phyloP scores from a whole-genome alignment of 345 rosid genomes.

The Boechera stricta region DNA sequence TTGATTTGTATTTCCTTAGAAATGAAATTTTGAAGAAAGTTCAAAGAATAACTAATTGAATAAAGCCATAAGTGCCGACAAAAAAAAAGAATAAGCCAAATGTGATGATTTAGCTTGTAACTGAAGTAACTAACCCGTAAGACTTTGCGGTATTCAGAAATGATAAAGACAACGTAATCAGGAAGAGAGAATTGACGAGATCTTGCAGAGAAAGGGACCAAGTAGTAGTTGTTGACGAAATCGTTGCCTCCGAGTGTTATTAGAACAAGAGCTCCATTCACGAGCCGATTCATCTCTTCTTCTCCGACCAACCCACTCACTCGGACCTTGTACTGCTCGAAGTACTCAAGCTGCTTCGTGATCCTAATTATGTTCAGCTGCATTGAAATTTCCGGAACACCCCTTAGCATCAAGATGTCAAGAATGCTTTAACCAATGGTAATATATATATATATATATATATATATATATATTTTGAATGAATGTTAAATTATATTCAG shows the following conservation, averaged over 20 bases:
- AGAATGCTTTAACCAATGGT: neutral
- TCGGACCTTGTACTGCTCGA: slow-evolving; percentile 68
- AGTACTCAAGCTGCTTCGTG: slow-evolving; percentile 61
- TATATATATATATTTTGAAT: too few relatives aligned
- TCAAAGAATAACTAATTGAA: too few relatives aligned
- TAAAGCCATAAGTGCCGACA: too few relatives aligned
- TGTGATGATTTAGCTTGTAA: neutral
- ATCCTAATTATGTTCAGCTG: slow-evolving; percentile 82
- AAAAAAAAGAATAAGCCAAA: too few relatives aligned
- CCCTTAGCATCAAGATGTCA: neutral
- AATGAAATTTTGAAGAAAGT: neutral
- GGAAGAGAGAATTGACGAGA: slow-evolving; percentile 82
- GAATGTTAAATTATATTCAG: too few relatives aligned
- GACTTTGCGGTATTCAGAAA: slow-evolving; percentile 82
- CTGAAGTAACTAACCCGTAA: slow-evolving; percentile 46
- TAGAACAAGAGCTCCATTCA: slow-evolving; percentile 65
- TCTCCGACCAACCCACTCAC: slow-evolving; percentile 62
- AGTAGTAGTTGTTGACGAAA: slow-evolving; percentile 84
- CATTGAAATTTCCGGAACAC: slow-evolving; percentile 7
- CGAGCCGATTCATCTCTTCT: slow-evolving; percentile 52
- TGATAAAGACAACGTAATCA: slow-evolving; percentile 62
- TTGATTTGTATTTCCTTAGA: neutral
- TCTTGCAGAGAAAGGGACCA: slow-evolving; percentile 84
- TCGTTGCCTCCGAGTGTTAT: slow-evolving; percentile 88
- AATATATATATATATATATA: too few relatives aligned